Conservation (phyloP, 1,284 basidiomycete species). For the Pterula multifida region DNA sequence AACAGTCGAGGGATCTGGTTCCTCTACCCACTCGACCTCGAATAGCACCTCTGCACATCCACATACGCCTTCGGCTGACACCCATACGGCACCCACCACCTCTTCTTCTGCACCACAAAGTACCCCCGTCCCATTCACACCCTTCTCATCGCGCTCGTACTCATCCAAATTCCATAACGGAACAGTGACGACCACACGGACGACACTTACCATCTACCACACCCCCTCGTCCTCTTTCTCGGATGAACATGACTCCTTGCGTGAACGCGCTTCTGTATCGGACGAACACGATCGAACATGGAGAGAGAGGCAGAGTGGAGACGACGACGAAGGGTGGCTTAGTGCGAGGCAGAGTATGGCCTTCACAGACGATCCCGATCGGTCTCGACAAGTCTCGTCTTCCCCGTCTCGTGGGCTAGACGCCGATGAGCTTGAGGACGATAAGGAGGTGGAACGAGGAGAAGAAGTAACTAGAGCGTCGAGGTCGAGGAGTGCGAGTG, state of each 20-base stretch:
- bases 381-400: not conserved
- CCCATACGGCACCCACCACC: conserved; percentile 14
- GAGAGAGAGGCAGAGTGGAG: not conserved
- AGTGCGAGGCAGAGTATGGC: not conserved
- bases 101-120: conserved; percentile 19
- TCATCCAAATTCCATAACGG: conserved; percentile 28
- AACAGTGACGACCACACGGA: conserved; percentile 42
- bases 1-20: no score
- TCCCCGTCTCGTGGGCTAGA: no score
- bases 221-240: conserved; percentile 29
- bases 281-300: not conserved
- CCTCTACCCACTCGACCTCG: conserved; percentile 11
- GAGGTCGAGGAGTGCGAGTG: not conserved
- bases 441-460: not conserved
- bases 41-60: conserved; percentile 13
- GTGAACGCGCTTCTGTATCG: not conserved
- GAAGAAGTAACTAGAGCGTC: not conserved
- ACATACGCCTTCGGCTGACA: conserved; percentile 12
- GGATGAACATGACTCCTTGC: not conserved
- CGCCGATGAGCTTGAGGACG: no score
- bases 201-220: conserved; percentile 51
- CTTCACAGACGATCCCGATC: not conserved
- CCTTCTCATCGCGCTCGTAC: conserved; percentile 29
- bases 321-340: not conserved
- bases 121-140: conserved; percentile 14